Percentiles rank a stretch among this genome's conserved stretches.
Evolutionary conservation across 192 early-diverging fungal genomes (phyloP).

Genomic region (Coemansia javaensis): DNA sequence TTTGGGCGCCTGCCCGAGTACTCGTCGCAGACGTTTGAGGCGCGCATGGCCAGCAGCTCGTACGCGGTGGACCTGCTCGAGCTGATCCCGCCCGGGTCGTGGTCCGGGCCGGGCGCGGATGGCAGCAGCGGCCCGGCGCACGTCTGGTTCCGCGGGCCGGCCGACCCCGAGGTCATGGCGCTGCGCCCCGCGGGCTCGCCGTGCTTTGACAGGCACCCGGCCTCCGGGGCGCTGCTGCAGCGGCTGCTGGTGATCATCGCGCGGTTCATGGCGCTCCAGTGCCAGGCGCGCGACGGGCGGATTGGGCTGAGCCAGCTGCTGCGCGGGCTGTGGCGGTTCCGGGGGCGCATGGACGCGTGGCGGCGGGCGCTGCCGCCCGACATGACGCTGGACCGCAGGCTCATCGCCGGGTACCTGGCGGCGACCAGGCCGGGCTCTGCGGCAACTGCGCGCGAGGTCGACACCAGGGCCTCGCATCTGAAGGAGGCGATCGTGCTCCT

Average conservation of each 20-base stretch:
- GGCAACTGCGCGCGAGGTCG: conserved; percentile 28
- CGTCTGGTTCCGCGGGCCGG: conserved; percentile 32
- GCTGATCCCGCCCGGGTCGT: conserved; percentile 32
- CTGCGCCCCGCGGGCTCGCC: conserved; percentile 33
- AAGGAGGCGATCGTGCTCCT: conserved; percentile 36
- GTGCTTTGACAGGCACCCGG: conserved; percentile 25
- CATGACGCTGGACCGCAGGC: conserved; percentile 19
- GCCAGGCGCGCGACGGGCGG: conserved; percentile 16
- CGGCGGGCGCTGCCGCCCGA: conserved; percentile 24
- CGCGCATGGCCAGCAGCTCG: conserved; percentile 18
- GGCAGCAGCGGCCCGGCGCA: background rate
- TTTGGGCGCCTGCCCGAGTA: conserved; percentile 32
- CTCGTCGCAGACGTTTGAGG: conserved; percentile 43
- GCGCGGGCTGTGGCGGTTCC: conserved; percentile 34
- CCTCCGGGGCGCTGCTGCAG: conserved; percentile 24
- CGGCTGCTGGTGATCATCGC: conserved; percentile 37
- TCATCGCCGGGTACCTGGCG: conserved; percentile 31
- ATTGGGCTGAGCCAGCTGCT: conserved; percentile 18
- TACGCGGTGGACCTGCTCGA: conserved; percentile 40
- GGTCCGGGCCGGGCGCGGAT: conserved; percentile 11
- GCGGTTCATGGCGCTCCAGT: conserved; percentile 13
- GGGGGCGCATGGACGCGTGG: conserved; percentile 44
- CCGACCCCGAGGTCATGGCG: conserved; percentile 32
- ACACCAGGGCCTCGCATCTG: conserved; percentile 28
- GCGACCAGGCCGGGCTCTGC: conserved; percentile 18